Evolutionary conservation across 345 rosid species (phyloP).

Genomic region (Hibiscus tridactylites): DNA sequence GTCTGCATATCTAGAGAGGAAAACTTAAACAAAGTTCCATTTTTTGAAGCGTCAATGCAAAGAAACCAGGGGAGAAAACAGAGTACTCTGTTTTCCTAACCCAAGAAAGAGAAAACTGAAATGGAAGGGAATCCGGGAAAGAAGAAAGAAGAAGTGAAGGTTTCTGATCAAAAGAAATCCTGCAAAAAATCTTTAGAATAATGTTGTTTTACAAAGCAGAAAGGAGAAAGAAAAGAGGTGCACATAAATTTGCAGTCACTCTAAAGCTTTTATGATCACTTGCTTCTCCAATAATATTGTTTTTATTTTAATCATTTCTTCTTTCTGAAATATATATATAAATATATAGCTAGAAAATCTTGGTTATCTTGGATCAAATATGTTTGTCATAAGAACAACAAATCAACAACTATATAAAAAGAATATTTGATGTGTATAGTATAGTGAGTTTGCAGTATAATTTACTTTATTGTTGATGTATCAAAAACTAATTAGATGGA

Average conservation of each 20-base stretch:
- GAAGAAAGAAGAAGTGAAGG: too few relatives aligned
- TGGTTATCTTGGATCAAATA: neutral
- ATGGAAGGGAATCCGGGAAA: too few relatives aligned
- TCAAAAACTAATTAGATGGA: slow-evolving; percentile 14
- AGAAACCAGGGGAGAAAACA: neutral
- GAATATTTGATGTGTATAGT: neutral
- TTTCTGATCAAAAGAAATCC: too few relatives aligned
- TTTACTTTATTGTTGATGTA: neutral
- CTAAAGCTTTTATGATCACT: too few relatives aligned
- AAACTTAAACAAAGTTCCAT: neutral
- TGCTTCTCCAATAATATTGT: too few relatives aligned
- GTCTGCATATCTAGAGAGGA: slow-evolving; percentile 31
- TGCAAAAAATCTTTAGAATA: too few relatives aligned
- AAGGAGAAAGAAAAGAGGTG: neutral
- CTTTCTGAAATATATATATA: too few relatives aligned
- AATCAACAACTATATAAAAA: neutral
- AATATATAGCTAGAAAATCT: too few relatives aligned
- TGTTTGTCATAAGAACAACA: neutral
- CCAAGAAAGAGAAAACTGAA: too few relatives aligned
- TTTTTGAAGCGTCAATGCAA: neutral
- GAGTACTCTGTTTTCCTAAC: neutral
- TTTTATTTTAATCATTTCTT: too few relatives aligned
- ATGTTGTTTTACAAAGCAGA: neutral
- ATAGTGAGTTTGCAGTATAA: neutral
- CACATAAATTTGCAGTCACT: slow-evolving; percentile 15